Evolutionary conservation across 768 basidiomycete genomes (phyloP).

Genomic region (Mycena albidolilacea): DNA sequence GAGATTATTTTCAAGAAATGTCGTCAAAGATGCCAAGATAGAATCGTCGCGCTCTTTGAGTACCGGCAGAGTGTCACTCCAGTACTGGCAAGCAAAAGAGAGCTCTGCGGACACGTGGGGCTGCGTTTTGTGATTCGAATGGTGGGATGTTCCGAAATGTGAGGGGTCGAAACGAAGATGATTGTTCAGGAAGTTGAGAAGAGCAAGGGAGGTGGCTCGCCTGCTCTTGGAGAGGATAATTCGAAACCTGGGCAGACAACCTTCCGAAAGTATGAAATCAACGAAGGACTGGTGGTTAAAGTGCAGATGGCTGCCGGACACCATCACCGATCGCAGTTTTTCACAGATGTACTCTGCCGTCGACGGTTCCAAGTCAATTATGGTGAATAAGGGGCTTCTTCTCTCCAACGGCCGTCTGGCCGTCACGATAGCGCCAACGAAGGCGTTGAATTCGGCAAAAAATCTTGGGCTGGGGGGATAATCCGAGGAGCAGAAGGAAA

Average conservation of each 20-base stretch:
- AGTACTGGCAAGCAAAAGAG: slow-evolving; percentile 20
- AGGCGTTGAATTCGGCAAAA: slow-evolving; percentile 9
- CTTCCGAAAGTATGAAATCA: slow-evolving; percentile 31
- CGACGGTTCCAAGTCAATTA: slow-evolving; percentile 6
- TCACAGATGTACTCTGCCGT: slow-evolving; percentile 9
- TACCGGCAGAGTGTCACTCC: slow-evolving; percentile 20
- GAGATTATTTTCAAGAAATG: slow-evolving; percentile 32
- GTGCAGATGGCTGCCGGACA: background rate
- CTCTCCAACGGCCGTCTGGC: slow-evolving; percentile 11
- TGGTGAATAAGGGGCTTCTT: slow-evolving; percentile 20
- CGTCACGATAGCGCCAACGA: slow-evolving; percentile 28
- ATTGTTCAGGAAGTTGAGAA: slow-evolving; percentile 14
- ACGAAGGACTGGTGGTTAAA: slow-evolving; percentile 39
- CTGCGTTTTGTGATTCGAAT: slow-evolving; percentile 8
- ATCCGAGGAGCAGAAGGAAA: slow-evolving; percentile 20
- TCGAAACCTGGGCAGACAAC: slow-evolving; percentile 7
- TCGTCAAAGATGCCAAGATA: slow-evolving; percentile 6
- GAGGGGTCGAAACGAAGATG: slow-evolving; percentile 24
- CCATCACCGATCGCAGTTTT: slow-evolving; percentile 28
- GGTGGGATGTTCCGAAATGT: slow-evolving; percentile 5
- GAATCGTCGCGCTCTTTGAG: background rate
- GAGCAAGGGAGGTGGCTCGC: slow-evolving; percentile 3
- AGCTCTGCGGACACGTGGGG: background rate
- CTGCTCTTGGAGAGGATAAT: background rate
- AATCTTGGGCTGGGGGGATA: background rate